phyloP scores from a whole-genome alignment of 768 basidiomycete species.

The Naganishia randhawae region DNA sequence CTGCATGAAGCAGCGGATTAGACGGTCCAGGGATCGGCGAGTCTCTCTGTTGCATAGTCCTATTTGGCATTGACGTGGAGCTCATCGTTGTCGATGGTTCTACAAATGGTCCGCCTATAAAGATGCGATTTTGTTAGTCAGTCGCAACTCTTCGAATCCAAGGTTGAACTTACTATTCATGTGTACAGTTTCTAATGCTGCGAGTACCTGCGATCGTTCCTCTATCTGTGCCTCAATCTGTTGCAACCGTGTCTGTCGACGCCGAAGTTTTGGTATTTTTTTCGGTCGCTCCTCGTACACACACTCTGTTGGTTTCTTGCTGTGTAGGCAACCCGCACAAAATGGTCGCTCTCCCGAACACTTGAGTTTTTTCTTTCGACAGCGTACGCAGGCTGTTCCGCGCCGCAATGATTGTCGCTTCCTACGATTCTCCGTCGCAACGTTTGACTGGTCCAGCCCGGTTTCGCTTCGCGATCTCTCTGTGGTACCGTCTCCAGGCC shows the following conservation, averaged over 20 bases:
- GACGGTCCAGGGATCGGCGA: background rate
- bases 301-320: conserved; percentile 21
- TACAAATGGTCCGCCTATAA: background rate
- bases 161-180: background rate
- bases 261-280: conserved; percentile 15
- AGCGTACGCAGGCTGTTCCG: conserved; percentile 25
- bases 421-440: background rate
- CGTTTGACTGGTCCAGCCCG: background rate
- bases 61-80: background rate
- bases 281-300: conserved; percentile 21
- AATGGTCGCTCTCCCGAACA: conserved; percentile 27
- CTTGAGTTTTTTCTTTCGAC: conserved; percentile 29
- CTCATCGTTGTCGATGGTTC: background rate
- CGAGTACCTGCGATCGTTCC: background rate
- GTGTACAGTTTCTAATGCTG: background rate
- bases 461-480: background rate
- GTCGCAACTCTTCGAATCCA: background rate
- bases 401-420: conserved; percentile 23
- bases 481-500: background rate
- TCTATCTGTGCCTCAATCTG: conserved; percentile 24
- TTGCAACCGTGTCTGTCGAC: conserved; percentile 23
- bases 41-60: background rate
- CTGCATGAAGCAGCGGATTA: background rate
- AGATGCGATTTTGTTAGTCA: background rate
- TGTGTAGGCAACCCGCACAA: conserved; percentile 20